Evolutionary conservation across 2,329 filamentous ascomycete species (phyloP).

Genomic region (Phialophora verrucosa): DNA sequence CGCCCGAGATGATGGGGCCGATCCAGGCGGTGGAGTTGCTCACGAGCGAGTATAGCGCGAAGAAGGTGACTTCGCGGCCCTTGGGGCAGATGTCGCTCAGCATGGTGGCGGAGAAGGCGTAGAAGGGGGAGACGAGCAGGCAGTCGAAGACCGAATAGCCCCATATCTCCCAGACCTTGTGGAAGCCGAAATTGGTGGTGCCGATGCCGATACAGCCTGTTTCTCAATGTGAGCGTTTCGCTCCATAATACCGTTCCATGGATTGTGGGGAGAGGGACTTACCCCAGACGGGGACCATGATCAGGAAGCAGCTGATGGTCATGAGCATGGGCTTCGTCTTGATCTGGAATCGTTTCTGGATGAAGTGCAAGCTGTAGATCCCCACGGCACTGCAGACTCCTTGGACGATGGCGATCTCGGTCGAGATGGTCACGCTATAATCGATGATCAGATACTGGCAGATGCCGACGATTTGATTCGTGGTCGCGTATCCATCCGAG

Average conservation of each 20-base stretch:
- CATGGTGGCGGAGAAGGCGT: slow-evolving; percentile 8
- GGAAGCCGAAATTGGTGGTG: not conserved
- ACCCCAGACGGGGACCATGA: too few species aligned
- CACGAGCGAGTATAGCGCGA: slow-evolving; percentile 9
- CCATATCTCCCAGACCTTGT: not conserved
- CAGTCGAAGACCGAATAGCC: not conserved
- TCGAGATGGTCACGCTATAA: not conserved
- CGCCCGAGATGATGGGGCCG: not conserved
- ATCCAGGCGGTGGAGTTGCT: slow-evolving; percentile 10
- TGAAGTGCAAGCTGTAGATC: too few species aligned
- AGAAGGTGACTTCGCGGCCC: slow-evolving; percentile 11
- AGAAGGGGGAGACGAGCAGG: not conserved
- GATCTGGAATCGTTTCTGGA: too few species aligned
- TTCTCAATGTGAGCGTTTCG: too few species aligned
- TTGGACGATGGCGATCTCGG: too few species aligned
- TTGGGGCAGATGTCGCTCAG: slow-evolving; percentile 12
- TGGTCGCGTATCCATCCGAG: slow-evolving; percentile 10
- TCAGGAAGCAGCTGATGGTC: too few species aligned
- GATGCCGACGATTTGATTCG: slow-evolving; percentile 5
- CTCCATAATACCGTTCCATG: too few species aligned
- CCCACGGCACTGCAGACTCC: too few species aligned
- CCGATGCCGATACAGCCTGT: not conserved
- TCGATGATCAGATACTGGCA: slow-evolving; percentile 9
- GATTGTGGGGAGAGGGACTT: too few species aligned
- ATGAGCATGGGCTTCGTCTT: too few species aligned